phyloP scores from a whole-genome alignment of 306 rosid species.

The Acacia melanoxylon region DNA sequence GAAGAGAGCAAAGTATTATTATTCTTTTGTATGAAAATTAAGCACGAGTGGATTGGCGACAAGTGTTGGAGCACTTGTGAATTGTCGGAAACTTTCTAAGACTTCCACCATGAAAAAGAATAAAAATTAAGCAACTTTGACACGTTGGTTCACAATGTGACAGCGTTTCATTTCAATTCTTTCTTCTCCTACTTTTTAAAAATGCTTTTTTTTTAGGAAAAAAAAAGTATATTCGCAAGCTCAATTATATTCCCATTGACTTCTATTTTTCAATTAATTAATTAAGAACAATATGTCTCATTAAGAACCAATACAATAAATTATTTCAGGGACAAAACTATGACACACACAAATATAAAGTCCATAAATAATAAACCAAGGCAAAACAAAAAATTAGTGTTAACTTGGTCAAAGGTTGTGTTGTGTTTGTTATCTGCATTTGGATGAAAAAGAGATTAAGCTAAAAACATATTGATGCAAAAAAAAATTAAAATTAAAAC shows the following conservation, averaged over 20 bases:
- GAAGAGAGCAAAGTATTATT: not conserved
- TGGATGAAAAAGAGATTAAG: not conserved
- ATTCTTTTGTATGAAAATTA: not conserved
- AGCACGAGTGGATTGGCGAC: not conserved
- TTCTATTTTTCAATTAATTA: not conserved
- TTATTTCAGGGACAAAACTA: no score
- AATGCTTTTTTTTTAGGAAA: not conserved
- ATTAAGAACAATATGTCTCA: not conserved
- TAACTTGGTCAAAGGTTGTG: not conserved
- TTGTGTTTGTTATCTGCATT: not conserved
- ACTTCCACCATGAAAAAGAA: constrained; percentile 20
- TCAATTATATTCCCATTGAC: not conserved
- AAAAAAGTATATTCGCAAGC: not conserved
- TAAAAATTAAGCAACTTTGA: constrained; percentile 4
- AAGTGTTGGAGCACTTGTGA: constrained; percentile 9
- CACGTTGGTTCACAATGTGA: constrained; percentile 15
- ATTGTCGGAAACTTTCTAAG: not conserved
- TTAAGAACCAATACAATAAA: not conserved
- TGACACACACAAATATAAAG: not conserved
- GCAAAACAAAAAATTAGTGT: no score
- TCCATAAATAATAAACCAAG: not conserved
- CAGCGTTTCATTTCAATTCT: constrained; percentile 11
- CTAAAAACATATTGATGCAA: not conserved
- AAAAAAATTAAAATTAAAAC: not conserved
- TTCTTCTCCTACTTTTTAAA: not conserved